phyloP scores from a whole-genome alignment of 2,329 filamentous ascomycete genomes.

The Ophiostoma quercus region DNA sequence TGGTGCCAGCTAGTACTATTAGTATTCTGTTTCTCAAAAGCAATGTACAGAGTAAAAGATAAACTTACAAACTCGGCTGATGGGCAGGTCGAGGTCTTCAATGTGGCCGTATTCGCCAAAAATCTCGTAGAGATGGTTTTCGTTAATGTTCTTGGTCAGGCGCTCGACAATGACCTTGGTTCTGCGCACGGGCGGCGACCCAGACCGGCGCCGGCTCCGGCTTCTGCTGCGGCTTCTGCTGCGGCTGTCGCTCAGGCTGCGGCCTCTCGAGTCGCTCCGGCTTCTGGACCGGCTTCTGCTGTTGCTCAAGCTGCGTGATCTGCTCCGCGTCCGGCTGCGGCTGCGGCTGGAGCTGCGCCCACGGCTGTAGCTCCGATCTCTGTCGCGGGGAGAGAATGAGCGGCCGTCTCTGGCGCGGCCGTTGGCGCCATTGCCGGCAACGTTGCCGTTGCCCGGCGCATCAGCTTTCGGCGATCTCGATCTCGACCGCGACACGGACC shows the following conservation, averaged over 20 bases:
- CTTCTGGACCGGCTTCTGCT: conserved; percentile 33
- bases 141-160: conserved; percentile 89
- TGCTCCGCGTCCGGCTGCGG: conserved; percentile 23
- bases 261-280: conserved; percentile 8
- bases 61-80: conserved; percentile 54
- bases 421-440: neutral
- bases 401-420: neutral
- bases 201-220: conserved; percentile 31
- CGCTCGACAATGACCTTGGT: conserved; percentile 70
- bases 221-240: conserved; percentile 28
- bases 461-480: conserved; percentile 13
- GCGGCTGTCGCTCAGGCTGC: conserved; percentile 10
- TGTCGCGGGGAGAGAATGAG: conserved; percentile 3
- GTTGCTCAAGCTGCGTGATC: conserved; percentile 24
- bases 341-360: conserved; percentile 28
- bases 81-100: conserved; percentile 79
- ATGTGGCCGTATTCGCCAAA: conserved; percentile 86
- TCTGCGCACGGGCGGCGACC: conserved; percentile 21
- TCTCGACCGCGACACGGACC: conserved; percentile 19
- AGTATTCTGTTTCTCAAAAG: neutral
- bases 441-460: neutral
- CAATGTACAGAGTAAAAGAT: neutral
- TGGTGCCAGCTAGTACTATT: conserved; percentile 36
- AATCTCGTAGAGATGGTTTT: conserved; percentile 82
- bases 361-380: conserved; percentile 29